A percentile compares a stretch with the other conserved stretches of the same genome.
phyloP scores from a whole-genome alignment of 192 early-diverging fungal genomes.

The Linnemannia elongata region DNA sequence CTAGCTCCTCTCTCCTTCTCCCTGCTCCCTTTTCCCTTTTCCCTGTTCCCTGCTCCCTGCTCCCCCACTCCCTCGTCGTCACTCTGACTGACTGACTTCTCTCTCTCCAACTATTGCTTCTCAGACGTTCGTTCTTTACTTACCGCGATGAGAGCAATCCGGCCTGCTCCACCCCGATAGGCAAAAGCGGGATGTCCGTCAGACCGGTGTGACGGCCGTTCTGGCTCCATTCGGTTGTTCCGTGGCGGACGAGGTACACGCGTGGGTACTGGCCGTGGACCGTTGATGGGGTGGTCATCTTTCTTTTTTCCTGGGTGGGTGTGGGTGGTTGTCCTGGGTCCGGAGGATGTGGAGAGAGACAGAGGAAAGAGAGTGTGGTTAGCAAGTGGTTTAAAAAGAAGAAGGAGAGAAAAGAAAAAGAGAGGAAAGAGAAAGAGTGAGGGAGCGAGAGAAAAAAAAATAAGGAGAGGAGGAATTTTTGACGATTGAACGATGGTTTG shows the following conservation, averaged over 20 bases:
- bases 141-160: constrained; percentile 49
- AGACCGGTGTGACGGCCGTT: constrained; percentile 58
- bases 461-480: too few relatives aligned
- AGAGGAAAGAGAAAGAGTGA: neutral
- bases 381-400: neutral
- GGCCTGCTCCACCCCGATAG: constrained; percentile 55
- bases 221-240: constrained; percentile 64
- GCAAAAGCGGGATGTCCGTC: constrained; percentile 57
- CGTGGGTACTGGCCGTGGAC: constrained; percentile 53
- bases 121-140: neutral
- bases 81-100: too few relatives aligned
- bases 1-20: neutral
- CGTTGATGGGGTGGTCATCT: constrained; percentile 44
- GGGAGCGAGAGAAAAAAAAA: neutral
- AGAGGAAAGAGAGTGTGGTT: too few relatives aligned
- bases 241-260: constrained; percentile 62
- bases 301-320: neutral
- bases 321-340: neutral
- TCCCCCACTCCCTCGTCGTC: neutral
- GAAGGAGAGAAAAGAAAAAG: neutral
- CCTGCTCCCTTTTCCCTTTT: neutral
- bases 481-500: too few relatives aligned
- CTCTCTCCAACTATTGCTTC: neutral
- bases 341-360: neutral
- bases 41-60: neutral